Percentiles rank a stretch among this genome's conserved stretches.
Evolutionary conservation across 2,329 filamentous ascomycete genomes (phyloP).

Genomic region (Aureobasidium sp.): DNA sequence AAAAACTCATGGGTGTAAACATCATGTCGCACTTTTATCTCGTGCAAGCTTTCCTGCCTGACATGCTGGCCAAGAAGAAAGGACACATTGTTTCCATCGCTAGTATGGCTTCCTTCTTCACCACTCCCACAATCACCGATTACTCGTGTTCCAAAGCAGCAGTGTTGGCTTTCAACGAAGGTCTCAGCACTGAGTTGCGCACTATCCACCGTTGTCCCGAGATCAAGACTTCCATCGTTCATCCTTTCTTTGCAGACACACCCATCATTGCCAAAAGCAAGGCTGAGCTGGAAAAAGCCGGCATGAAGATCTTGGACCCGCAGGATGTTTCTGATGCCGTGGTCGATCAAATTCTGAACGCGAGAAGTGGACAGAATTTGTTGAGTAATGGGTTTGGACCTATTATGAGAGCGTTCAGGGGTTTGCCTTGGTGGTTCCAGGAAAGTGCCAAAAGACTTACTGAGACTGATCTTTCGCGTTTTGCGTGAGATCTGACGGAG

Average conservation of each 20-base stretch:
- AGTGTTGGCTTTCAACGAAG: slow-evolving; percentile 47
- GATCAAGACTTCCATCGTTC: slow-evolving; percentile 35
- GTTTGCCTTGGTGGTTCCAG: slow-evolving; percentile 14
- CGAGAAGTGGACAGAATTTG: slow-evolving; percentile 33
- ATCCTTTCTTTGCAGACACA: slow-evolving; percentile 35
- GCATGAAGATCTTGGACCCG: slow-evolving; percentile 29
- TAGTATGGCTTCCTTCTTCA: slow-evolving; percentile 43
- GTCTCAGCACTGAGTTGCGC: slow-evolving; percentile 32
- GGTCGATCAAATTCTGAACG: slow-evolving; percentile 34
- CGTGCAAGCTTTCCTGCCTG: slow-evolving; percentile 44
- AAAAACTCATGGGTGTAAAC: slow-evolving; percentile 45
- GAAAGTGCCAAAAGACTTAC: neutral
- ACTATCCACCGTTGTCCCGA: slow-evolving; percentile 34
- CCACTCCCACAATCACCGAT: slow-evolving; percentile 41
- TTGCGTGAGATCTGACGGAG: neutral
- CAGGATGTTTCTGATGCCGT: slow-evolving; percentile 34
- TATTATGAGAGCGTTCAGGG: slow-evolving; percentile 7
- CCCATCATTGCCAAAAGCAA: slow-evolving; percentile 29
- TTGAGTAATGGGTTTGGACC: slow-evolving; percentile 20
- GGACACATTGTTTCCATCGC: slow-evolving; percentile 50
- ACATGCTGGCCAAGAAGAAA: slow-evolving; percentile 43
- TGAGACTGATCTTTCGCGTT: neutral
- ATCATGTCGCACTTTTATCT: slow-evolving; percentile 43
- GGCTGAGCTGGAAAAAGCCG: slow-evolving; percentile 24
- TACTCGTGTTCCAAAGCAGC: slow-evolving; percentile 46